Evolutionary conservation across 106 monocot species (phyloP), one percentile per base, ranked within the genome.

Genomic region (Alisma plantagoaquatica): DNA sequence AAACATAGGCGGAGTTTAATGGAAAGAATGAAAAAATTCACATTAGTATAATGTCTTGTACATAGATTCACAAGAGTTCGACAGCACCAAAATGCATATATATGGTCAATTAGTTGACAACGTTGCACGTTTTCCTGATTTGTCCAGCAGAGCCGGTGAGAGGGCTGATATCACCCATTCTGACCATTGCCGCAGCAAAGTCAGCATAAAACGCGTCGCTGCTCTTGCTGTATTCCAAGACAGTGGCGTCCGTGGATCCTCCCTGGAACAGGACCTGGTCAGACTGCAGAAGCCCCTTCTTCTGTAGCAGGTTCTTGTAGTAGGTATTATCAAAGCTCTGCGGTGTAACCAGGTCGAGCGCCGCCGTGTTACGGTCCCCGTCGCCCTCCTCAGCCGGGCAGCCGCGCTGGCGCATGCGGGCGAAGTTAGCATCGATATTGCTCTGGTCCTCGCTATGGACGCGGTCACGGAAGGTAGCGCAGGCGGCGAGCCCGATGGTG

Each of bases 161-260:
- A 5, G 82, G 87, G n/a, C 41, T 70, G 50, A 87, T 82, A 44
- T 82, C 77, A 0, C 75, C 82, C 87, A 87, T 87, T 51, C 82
- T 87, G 46, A 82, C 70, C 72, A 87, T 87, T 1, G 82, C 75
- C 8, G 71, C 32, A 0, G 59, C 72, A 22, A 87, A 87, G n/a
- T n/a, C n/a, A n/a, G n/a, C n/a, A n/a, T n/a, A n/a, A n/a, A n/a
- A n/a, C n/a, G n/a, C n/a, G n/a, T n/a, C n/a, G n/a, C n/a, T n/a
- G 23, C 55, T 82, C 3, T 51, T 43, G 25, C 76, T 70, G 22
- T 82, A 87, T 42, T 60, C 55, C 31, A 60, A 59, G 3, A 87
- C 82, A 6, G 78, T 56, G 28, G 56, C 55, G 2, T 74, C 59
- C 0, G 87, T 82, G 48, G 66, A 70, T 9, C 78, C 82, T 1